Conservation (phyloP, 805 yeast species). For the Saccharomycopsis selenospora region DNA sequence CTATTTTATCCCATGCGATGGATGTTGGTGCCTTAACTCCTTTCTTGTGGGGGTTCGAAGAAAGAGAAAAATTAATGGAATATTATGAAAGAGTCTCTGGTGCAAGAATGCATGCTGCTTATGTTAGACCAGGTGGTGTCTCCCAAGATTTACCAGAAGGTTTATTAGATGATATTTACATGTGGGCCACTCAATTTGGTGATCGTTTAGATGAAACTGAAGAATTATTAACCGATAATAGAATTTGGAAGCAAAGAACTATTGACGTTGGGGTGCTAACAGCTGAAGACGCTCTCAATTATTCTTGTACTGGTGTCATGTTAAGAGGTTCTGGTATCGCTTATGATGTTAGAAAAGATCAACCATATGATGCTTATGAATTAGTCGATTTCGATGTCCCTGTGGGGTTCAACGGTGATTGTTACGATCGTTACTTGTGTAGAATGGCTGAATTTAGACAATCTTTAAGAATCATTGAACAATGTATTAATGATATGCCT, state of each 20-base stretch:
- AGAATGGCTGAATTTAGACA: constrained; percentile 93
- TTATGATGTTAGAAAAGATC: constrained; percentile 76
- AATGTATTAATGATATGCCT: constrained; percentile 87
- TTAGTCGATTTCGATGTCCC: constrained; percentile 80
- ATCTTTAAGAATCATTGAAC: constrained; percentile 80
- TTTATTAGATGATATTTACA: constrained; percentile 78
- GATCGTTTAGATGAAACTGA: constrained; percentile 88
- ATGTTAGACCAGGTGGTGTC: constrained; percentile 89
- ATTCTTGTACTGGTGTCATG: constrained; percentile 80
- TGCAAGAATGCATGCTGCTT: constrained; percentile 83
- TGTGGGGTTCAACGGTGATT: constrained; percentile 83
- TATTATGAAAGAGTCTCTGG: constrained; percentile 87
- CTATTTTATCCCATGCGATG: constrained; percentile 82
- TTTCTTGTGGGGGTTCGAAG: constrained; percentile 91
- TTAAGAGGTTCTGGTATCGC: constrained; percentile 88
- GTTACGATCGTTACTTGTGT: constrained; percentile 81
- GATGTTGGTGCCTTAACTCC: constrained; percentile 94
- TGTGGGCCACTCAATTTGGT: constrained; percentile 96
- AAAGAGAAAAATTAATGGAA: constrained; percentile 88
- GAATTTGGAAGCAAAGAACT: constrained; percentile 89
- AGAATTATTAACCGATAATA: constrained; percentile 81
- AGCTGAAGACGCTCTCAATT: constrained; percentile 82
- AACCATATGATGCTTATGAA: constrained; percentile 87
- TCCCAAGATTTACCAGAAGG: constrained; percentile 84
- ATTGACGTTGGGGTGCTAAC: constrained; percentile 71